These are phyloP conservation scores for Cokeromyces recurvatus DNA, from an alignment of 371 early-diverging fungal species.

Conservation along the genomic window DNA sequence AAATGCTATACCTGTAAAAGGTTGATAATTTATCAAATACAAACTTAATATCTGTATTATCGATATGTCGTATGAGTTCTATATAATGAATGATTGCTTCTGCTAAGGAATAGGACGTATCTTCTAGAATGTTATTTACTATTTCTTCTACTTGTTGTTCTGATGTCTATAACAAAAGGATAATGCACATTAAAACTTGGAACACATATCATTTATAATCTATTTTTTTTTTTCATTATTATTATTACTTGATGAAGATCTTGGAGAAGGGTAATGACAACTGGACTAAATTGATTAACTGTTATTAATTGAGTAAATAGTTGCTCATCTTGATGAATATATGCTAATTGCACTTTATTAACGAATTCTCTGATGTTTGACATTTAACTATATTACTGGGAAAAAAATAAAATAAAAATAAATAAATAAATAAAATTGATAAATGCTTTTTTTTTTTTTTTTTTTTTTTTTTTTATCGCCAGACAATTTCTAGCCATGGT, in stretches of 20 bases:
- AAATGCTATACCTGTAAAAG: conserved; percentile 16
- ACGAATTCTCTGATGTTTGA: conserved; percentile 1
- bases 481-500: too few relatives aligned
- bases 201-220: too few relatives aligned
- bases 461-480: too few relatives aligned
- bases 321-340: conserved; percentile 5
- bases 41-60: background rate
- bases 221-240: too few relatives aligned
- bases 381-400: background rate
- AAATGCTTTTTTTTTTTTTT: too few relatives aligned
- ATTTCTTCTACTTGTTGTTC: conserved; percentile 3
- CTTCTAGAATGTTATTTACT: conserved; percentile 9
- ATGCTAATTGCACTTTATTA: conserved; percentile 1
- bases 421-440: too few relatives aligned
- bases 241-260: conserved; percentile 14
- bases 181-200: background rate
- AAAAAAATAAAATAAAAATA: too few relatives aligned
- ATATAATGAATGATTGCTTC: conserved; percentile 16
- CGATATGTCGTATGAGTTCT: conserved; percentile 1
- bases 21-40: conserved; percentile 20
- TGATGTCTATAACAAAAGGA: conserved; percentile 1
- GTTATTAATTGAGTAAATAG: conserved; percentile 4
- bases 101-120: conserved; percentile 13
- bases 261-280: conserved; percentile 1
- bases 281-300: conserved; percentile 2